Conservation (phyloP, 257 asterid species). For the Solanum sejunctum region DNA sequence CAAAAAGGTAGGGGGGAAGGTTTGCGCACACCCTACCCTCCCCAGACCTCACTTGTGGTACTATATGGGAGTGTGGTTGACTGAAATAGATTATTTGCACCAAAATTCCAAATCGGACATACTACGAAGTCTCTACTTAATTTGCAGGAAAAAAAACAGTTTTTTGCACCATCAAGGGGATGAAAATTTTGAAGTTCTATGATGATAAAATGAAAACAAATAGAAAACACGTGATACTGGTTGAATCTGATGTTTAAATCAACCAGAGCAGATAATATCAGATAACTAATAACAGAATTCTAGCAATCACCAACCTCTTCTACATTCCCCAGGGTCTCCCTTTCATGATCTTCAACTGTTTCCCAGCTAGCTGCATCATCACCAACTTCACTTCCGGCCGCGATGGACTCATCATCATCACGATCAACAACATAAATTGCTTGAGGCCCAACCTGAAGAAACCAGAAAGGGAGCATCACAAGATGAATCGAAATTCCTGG, state of each 20-base stretch:
- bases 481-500: neutral
- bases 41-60: neutral
- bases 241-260: neutral
- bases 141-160: neutral
- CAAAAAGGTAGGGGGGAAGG: neutral
- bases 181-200: neutral
- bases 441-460: conserved; percentile 92
- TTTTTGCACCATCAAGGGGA: neutral
- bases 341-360: conserved; percentile 81
- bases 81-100: neutral
- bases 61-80: neutral
- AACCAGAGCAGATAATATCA: neutral
- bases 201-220: neutral
- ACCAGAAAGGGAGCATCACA: neutral
- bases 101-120: neutral
- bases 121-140: neutral
- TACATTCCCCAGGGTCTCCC: conserved; percentile 33
- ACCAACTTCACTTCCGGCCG: conserved; percentile 70
- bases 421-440: conserved; percentile 98
- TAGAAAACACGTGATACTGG: neutral
- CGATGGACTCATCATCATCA: conserved; percentile 89
- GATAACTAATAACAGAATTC: conserved; percentile 1
- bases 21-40: neutral
- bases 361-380: conserved; percentile 99
- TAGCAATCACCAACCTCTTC: conserved; percentile 43